These are phyloP conservation scores for Cercospora sp. DNA, from an alignment of 2,329 filamentous ascomycete genomes.

Conservation along the genomic window DNA sequence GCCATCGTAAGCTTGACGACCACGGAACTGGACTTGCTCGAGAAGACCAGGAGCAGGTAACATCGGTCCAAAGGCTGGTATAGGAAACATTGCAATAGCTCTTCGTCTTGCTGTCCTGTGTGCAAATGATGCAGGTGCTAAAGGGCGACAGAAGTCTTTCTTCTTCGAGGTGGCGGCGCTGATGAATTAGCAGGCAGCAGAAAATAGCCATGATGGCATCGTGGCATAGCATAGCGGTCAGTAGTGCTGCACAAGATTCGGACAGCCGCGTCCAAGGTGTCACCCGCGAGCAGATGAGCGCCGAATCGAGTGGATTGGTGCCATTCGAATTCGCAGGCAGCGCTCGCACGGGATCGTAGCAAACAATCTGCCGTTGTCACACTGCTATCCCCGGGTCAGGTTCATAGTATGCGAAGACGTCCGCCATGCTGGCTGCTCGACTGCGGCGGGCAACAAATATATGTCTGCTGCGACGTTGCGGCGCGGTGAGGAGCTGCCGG, in stretches of 20 bases:
- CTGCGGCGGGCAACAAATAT: background rate
- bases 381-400: background rate
- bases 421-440: background rate
- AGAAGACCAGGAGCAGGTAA: background rate
- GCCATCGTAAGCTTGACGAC: conserved; percentile 5
- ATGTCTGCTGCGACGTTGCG: background rate
- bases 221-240: conserved; percentile 1
- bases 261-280: background rate
- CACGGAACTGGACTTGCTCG: background rate
- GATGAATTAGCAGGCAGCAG: background rate
- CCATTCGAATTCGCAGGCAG: background rate
- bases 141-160: background rate
- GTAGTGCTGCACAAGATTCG: background rate
- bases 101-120: background rate
- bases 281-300: background rate
- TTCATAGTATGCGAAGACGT: background rate
- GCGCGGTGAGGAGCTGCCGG: too few species aligned
- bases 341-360: background rate
- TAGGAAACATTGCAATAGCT: background rate
- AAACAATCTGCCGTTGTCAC: background rate
- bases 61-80: background rate
- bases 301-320: background rate
- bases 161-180: background rate
- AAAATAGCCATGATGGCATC: background rate
- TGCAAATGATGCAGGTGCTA: background rate